phyloP scores from a whole-genome alignment of 2,329 filamentous ascomycete genomes.

The Dothideomycetes sp. region DNA sequence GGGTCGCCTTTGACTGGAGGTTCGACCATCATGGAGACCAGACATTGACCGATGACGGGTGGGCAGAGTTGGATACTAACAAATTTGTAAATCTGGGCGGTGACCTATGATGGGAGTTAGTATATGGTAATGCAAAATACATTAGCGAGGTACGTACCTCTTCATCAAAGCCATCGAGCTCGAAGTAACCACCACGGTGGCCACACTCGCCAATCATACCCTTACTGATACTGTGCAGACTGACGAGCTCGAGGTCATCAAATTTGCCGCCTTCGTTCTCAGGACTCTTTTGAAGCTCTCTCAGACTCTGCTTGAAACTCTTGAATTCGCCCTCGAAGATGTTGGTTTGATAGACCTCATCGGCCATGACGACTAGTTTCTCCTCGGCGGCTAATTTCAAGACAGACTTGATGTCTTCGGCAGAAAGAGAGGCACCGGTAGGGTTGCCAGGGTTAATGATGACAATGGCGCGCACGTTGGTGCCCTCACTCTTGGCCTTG shows the following conservation, averaged over 20 bases:
- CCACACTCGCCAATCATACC: constrained; percentile 99
- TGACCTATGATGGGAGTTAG: constrained; percentile 49
- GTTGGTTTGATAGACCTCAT: constrained; percentile 99
- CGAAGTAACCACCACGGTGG: constrained; percentile 95
- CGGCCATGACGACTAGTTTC: constrained; percentile 80
- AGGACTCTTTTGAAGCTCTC: constrained; percentile 62
- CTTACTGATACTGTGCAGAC: constrained; percentile 89
- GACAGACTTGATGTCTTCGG: constrained; percentile 72
- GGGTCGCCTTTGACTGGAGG: constrained; percentile 76
- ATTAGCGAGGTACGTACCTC: constrained; percentile 21
- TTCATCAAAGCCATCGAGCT: constrained; percentile 76
- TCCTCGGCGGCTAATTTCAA: constrained; percentile 78
- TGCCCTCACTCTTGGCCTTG: constrained; percentile 65
- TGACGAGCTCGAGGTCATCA: constrained; percentile 79
- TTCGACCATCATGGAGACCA: constrained; percentile 97
- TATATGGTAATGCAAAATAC: neutral
- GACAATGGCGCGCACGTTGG: constrained; percentile 84
- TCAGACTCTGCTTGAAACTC: constrained; percentile 86
- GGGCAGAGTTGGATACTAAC: constrained; percentile 95
- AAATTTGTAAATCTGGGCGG: constrained; percentile 96
- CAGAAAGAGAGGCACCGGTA: constrained; percentile 75
- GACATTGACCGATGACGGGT: constrained; percentile 89
- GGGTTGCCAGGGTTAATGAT: constrained; percentile 99
- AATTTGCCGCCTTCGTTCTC: constrained; percentile 62
- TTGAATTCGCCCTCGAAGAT: constrained; percentile 90